Conservation (phyloP, 495 filamentous ascomycete species). For the Annulohypoxylon stygium region DNA sequence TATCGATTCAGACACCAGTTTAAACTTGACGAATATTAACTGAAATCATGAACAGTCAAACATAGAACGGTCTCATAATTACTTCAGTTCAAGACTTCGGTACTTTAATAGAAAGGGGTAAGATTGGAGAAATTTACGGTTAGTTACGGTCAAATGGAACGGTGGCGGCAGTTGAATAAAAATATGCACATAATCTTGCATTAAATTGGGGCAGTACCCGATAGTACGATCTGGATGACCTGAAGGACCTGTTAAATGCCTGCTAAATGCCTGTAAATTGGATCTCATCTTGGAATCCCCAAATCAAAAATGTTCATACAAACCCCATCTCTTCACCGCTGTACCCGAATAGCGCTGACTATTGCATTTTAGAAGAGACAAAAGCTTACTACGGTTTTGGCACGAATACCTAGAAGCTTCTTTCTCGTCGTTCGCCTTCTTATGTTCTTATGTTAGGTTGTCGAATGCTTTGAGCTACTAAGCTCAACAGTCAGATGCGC, state of each 20-base stretch:
- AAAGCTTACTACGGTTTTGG: constrained; percentile 20
- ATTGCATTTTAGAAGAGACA: constrained; percentile 10
- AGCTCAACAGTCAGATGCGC: constrained; percentile 23
- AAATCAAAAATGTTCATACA: neutral
- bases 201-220: constrained; percentile 15
- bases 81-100: too few species aligned
- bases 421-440: neutral
- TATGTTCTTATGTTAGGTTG: neutral
- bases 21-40: too few species aligned
- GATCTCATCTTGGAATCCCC: constrained; percentile 16
- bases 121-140: neutral
- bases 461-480: neutral
- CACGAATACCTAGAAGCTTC: constrained; percentile 12
- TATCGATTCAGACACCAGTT: too few species aligned
- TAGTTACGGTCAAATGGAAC: constrained; percentile 10
- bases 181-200: constrained; percentile 18
- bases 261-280: neutral
- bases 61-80: too few species aligned
- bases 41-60: too few species aligned
- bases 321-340: constrained; percentile 32
- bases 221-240: neutral
- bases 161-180: neutral
- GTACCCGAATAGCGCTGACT: constrained; percentile 24
- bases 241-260: too few species aligned
- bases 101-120: too few species aligned